Evolutionary conservation across 1,139 yeast species (phyloP), one percentile per base, ranked within the genome.

Genomic region (Ogataea hybrid): DNA sequence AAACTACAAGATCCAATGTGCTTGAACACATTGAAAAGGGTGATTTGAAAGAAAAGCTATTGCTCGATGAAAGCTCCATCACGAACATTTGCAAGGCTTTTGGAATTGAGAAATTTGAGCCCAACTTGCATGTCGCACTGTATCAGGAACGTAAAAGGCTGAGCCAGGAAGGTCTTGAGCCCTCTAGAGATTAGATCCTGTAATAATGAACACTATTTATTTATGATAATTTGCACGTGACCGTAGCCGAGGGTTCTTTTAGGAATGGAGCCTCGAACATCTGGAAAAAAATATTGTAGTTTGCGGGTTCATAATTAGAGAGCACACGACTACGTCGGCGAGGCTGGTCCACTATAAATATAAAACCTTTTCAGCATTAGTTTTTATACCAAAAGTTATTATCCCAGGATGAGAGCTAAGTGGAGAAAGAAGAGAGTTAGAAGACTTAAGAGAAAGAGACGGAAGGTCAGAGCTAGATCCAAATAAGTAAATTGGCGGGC

Each of bases 401-500:
- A 40, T 40, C 49, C 47, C 45, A 47, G 40, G 61, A 84, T 84
- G 95, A 84, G 95, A 82, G 79, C 81, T 76, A 84, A 84, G 83
- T 87, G 96, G 97, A 88, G 96, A 87, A 89, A 89, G 85, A 89
- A 89, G 95, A 88, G 97, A 88, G 95, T 84, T 77, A 88, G 97
- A 87, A 87, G 96, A 87, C 87, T 89, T 71, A 89, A 89, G 85
- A 86, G 96, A 84, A 89, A 89, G 95, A 85, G 97, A 84, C 95
- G 97, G 95, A 88, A 88, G 95, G 96, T 89, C 68, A 86, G 97
- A 86, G 97, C 97, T 76, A 87, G 97, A 87, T 84, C 92, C 79
- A 84, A 84, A 83, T 84, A 83, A 83, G 78, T 85, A 82, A 40
- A 29, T 49, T 43, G 44, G 46, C 44, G 44, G 46, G 42, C 43